These are phyloP conservation scores for Paracoccidioides brasiliensis DNA, from an alignment of 2,329 filamentous ascomycete genomes.

Conservation along the genomic window DNA sequence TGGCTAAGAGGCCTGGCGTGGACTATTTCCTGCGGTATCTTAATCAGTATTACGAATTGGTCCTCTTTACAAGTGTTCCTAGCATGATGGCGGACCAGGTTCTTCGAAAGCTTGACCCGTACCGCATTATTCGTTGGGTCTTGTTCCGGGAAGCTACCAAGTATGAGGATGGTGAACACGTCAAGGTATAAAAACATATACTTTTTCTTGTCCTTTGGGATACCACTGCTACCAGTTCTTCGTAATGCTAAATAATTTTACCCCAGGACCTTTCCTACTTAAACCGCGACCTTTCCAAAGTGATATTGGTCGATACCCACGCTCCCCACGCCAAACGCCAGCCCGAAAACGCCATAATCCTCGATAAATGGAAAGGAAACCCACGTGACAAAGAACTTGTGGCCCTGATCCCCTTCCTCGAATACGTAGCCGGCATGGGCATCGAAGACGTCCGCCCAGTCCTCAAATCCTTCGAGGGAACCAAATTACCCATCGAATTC, in stretches of 20 bases:
- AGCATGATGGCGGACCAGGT: conserved; percentile 75
- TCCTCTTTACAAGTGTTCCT: conserved; percentile 85
- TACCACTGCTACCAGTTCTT: background rate
- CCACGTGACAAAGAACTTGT: conserved; percentile 75
- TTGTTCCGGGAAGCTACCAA: conserved; percentile 93
- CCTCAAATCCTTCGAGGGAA: conserved; percentile 77
- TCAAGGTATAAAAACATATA: conserved; percentile 54
- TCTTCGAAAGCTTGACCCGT: conserved; percentile 86
- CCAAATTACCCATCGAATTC: conserved; percentile 81
- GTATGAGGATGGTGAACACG: conserved; percentile 88
- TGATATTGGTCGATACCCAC: conserved; percentile 86
- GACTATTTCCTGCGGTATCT: conserved; percentile 97
- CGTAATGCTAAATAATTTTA: conserved; percentile 6
- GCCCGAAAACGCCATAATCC: conserved; percentile 89
- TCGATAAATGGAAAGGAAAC: conserved; percentile 82
- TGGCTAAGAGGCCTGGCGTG: conserved; percentile 85
- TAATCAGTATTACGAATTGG: conserved; percentile 94
- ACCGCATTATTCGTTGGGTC: conserved; percentile 88
- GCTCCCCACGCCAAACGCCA: conserved; percentile 70
- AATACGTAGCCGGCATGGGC: conserved; percentile 92
- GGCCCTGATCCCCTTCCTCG: conserved; percentile 84
- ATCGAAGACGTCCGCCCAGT: conserved; percentile 76
- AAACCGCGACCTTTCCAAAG: conserved; percentile 89
- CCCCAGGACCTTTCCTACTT: conserved; percentile 85
- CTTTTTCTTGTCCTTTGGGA: conserved; percentile 8